Conservation (phyloP, 2,329 filamentous ascomycete species). For the Cryphonectria naterciae region DNA sequence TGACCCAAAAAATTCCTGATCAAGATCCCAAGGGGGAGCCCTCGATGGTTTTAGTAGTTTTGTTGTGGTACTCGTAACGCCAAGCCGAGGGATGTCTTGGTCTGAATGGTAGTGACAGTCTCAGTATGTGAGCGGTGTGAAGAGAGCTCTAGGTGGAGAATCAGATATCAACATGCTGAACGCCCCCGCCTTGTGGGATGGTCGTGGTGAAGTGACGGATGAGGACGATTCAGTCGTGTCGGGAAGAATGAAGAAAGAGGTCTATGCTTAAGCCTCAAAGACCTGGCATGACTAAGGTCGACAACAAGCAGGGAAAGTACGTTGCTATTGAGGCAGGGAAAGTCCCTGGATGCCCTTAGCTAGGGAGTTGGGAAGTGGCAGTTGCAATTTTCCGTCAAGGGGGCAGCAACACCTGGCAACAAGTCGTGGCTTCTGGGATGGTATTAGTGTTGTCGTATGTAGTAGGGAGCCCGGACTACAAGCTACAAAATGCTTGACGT, state of each 20-base stretch:
- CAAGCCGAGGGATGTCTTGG: background rate
- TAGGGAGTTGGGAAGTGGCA: background rate
- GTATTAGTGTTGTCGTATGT: background rate
- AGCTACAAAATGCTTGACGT: slow-evolving; percentile 3
- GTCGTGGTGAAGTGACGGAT: background rate
- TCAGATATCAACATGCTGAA: slow-evolving; percentile 13
- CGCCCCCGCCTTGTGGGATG: background rate
- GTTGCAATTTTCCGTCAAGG: background rate
- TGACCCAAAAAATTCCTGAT: background rate
- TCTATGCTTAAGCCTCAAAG: background rate
- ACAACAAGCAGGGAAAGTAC: background rate
- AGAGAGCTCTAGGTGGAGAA: background rate
- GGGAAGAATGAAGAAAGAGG: background rate
- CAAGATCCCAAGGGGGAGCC: background rate
- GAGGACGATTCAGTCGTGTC: background rate
- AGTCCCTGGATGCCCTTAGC: background rate
- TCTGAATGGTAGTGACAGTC: background rate
- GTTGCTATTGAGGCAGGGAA: background rate
- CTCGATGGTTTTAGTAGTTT: too few relatives aligned
- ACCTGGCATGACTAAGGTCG: slow-evolving; percentile 2
- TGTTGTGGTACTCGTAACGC: background rate
- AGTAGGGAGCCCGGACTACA: background rate
- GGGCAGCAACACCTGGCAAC: slow-evolving; percentile 1
- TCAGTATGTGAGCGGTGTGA: background rate
- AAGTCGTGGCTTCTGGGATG: background rate